Evolutionary conservation across 148 eudicot genomes (phyloP).

Genomic region (Nepenthes gracilis): DNA sequence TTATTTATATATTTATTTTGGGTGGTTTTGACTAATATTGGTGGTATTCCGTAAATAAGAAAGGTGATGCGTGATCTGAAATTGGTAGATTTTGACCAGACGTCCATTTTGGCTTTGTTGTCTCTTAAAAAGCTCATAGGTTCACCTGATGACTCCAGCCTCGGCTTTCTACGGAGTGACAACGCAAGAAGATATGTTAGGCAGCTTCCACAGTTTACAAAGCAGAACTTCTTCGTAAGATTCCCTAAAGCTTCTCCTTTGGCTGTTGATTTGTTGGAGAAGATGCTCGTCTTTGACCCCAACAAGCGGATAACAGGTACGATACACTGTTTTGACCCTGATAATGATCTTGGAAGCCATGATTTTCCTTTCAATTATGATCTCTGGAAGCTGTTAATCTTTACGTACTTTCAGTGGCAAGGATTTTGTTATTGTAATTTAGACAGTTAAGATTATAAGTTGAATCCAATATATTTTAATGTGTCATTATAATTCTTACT

Average conservation of each 20-base stretch:
- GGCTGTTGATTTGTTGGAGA: conserved; percentile 82
- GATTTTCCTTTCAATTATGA: neutral
- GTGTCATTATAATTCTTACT: too few relatives aligned
- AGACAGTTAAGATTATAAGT: too few relatives aligned
- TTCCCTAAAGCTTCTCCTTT: conserved; percentile 66
- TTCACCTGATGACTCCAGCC: conserved; percentile 85
- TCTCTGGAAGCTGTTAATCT: neutral
- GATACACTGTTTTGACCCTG: conserved; percentile 7
- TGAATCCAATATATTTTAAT: too few relatives aligned
- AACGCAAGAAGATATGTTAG: conserved; percentile 80
- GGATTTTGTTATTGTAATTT: too few relatives aligned
- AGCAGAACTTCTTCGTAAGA: conserved; percentile 54
- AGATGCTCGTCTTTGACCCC: conserved; percentile 94
- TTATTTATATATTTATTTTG: neutral
- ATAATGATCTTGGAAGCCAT: neutral
- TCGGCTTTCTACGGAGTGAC: conserved; percentile 73
- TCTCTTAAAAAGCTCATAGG: conserved; percentile 66
- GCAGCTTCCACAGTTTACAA: conserved; percentile 79
- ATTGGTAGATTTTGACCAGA: conserved; percentile 1
- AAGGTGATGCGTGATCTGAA: neutral
- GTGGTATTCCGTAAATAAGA: neutral
- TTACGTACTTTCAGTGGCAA: neutral
- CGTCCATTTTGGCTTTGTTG: conserved; percentile 9
- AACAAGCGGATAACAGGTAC: conserved; percentile 80
- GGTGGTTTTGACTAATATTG: neutral